These are phyloP conservation scores for Avena atlantica DNA, from an alignment of 176 grass and related monocot genomes.

Conservation along the genomic window DNA sequence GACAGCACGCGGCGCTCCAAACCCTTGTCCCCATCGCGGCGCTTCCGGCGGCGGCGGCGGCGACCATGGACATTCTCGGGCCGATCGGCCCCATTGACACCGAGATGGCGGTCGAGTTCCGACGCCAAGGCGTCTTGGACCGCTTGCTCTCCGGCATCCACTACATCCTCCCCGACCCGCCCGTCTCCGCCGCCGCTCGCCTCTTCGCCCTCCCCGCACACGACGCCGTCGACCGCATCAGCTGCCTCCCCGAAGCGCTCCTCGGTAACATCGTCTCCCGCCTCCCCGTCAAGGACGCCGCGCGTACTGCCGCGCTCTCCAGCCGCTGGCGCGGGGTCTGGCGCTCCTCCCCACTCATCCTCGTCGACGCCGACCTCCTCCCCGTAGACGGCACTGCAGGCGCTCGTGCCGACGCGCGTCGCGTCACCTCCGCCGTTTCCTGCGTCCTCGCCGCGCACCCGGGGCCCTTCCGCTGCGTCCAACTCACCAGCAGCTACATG, in stretches of 20 bases:
- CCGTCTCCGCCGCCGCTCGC: conserved; percentile 4
- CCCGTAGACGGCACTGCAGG: background rate
- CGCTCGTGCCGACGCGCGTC: background rate
- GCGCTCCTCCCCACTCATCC: background rate
- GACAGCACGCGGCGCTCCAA: background rate
- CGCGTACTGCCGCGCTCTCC: background rate
- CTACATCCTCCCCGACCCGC: conserved; percentile 11
- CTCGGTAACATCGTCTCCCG: background rate
- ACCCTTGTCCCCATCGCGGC: conserved; percentile 2
- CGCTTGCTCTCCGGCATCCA: background rate
- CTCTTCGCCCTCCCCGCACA: background rate
- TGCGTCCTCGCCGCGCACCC: background rate
- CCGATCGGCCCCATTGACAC: background rate
- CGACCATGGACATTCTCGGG: conserved; percentile 3
- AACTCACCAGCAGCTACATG: conserved; percentile 1
- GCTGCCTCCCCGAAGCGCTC: background rate
- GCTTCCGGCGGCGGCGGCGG: background rate
- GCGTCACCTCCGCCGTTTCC: conserved; percentile 1
- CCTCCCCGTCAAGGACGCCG: background rate
- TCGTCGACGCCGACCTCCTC: background rate
- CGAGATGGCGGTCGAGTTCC: background rate
- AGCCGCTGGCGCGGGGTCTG: conserved; percentile 1
- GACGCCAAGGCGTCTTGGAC: background rate
- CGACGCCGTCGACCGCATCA: background rate
- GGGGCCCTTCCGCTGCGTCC: background rate